These are phyloP conservation scores for Phellopilus nigrolimitatus DNA, from an alignment of 1,284 basidiomycete species.

Conservation along the genomic window DNA sequence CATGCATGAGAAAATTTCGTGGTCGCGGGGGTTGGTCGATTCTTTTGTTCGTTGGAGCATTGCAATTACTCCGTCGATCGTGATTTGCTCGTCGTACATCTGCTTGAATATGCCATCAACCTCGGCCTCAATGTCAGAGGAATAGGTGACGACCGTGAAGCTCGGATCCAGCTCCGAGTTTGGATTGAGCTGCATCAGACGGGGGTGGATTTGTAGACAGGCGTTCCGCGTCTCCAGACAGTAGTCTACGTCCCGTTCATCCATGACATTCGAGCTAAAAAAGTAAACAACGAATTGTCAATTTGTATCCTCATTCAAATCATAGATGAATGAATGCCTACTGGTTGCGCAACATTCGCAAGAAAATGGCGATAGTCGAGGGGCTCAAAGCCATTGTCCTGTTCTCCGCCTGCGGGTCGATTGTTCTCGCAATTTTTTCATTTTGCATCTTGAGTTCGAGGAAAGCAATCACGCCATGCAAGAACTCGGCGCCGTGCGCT, in stretches of 20 bases:
- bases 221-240: constrained; percentile 92
- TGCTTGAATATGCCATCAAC: constrained; percentile 95
- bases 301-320: neutral
- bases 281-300: no score
- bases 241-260: constrained; percentile 78
- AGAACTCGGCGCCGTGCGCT: constrained; percentile 78
- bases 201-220: constrained; percentile 93
- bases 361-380: constrained; percentile 86
- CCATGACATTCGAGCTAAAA: constrained; percentile 61
- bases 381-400: constrained; percentile 81
- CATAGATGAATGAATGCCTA: constrained; percentile 33
- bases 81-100: constrained; percentile 95
- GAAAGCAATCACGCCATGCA: constrained; percentile 84
- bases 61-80: constrained; percentile 90
- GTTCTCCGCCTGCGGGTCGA: constrained; percentile 74
- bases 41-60: constrained; percentile 84
- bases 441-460: constrained; percentile 88
- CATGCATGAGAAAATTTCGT: constrained; percentile 98
- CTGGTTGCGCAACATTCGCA: constrained; percentile 81
- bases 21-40: constrained; percentile 81
- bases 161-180: constrained; percentile 89
- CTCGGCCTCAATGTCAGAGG: constrained; percentile 86
- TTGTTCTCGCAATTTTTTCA: constrained; percentile 74
- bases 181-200: constrained; percentile 93
- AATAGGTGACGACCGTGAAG: constrained; percentile 84